Evolutionary conservation across 345 rosid genomes (phyloP).

Genomic region (Clarkia xantiana): DNA sequence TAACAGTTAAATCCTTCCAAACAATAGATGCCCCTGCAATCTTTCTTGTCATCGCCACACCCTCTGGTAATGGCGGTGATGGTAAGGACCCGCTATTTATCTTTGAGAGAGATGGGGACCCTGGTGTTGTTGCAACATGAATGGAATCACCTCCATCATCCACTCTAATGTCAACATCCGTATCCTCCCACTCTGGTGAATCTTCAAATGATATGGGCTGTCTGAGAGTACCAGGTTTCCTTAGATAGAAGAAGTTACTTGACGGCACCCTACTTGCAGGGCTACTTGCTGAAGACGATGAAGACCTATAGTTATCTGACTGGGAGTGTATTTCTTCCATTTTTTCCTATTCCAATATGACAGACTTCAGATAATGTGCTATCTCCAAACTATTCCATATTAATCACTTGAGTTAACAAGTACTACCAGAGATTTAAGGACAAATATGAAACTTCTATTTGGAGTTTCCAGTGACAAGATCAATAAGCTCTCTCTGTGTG

Average conservation of each 20-base stretch:
- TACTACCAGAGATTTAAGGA: too few species aligned
- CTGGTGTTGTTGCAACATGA: constrained; percentile 52
- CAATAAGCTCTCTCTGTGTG: too few species aligned
- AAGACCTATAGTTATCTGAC: constrained; percentile 86
- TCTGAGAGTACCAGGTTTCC: constrained; percentile 81
- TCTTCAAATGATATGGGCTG: constrained; percentile 98
- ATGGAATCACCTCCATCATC: constrained; percentile 81
- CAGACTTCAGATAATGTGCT: not conserved
- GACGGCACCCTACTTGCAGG: constrained; percentile 95
- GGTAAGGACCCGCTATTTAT: constrained; percentile 77
- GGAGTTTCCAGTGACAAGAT: too few species aligned
- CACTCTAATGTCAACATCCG: constrained; percentile 57
- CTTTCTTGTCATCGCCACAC: constrained; percentile 42
- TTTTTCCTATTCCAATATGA: not conserved
- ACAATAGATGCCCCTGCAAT: constrained; percentile 83
- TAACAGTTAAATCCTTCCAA: constrained; percentile 94
- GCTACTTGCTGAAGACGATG: constrained; percentile 96
- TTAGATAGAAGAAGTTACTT: constrained; percentile 82
- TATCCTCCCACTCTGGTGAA: constrained; percentile 99
- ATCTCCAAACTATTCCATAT: constrained; percentile 1
- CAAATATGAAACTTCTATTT: too few species aligned
- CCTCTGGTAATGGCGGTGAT: constrained; percentile 60
- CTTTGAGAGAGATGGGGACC: constrained; percentile 78
- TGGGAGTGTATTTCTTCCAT: constrained; percentile 99
- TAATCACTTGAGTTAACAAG: not conserved